Evolutionary conservation across 108 stramenopile species (phyloP).

Genomic region (Nannochloropsis granulata): DNA sequence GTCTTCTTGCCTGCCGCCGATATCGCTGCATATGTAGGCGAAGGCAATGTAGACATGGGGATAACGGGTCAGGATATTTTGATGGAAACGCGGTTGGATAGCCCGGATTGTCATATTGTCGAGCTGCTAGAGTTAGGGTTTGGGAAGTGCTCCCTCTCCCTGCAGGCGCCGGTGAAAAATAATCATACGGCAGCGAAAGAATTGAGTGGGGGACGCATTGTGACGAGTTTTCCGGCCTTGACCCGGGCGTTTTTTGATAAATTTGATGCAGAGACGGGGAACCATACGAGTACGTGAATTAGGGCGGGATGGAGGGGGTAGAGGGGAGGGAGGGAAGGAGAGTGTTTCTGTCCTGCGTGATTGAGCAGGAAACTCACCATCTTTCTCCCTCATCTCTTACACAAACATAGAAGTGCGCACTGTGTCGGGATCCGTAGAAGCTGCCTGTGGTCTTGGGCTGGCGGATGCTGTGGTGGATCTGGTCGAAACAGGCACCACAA

Average conservation of each 20-base stretch:
- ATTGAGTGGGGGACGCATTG: slow-evolving; percentile 79
- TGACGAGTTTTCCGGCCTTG: slow-evolving; percentile 74
- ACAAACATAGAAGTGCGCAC: slow-evolving; percentile 44
- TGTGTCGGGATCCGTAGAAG: slow-evolving; percentile 89
- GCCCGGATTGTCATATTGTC: slow-evolving; percentile 50
- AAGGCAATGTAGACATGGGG: slow-evolving; percentile 85
- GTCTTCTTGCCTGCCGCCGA: slow-evolving; percentile 88
- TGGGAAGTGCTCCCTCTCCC: slow-evolving; percentile 80
- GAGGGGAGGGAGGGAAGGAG: neutral
- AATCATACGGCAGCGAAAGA: slow-evolving; percentile 49
- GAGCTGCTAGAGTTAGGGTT: slow-evolving; percentile 77
- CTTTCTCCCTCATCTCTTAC: neutral
- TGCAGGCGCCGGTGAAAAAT: slow-evolving; percentile 58
- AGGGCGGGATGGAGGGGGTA: neutral
- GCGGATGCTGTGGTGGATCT: slow-evolving; percentile 95
- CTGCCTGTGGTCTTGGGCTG: slow-evolving; percentile 76
- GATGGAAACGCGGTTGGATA: slow-evolving; percentile 61
- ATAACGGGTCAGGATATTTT: slow-evolving; percentile 62
- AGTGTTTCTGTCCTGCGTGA: neutral
- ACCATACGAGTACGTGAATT: slow-evolving; percentile 42
- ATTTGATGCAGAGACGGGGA: slow-evolving; percentile 53
- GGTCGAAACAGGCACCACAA: slow-evolving; percentile 93
- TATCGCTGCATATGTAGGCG: slow-evolving; percentile 86
- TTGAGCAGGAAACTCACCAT: neutral
- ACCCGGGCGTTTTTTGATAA: slow-evolving; percentile 67